A percentile compares a stretch with the other conserved stretches of the same genome.
phyloP scores from a whole-genome alignment of 768 basidiomycete species.

The Dioszegia aurantiaca region DNA sequence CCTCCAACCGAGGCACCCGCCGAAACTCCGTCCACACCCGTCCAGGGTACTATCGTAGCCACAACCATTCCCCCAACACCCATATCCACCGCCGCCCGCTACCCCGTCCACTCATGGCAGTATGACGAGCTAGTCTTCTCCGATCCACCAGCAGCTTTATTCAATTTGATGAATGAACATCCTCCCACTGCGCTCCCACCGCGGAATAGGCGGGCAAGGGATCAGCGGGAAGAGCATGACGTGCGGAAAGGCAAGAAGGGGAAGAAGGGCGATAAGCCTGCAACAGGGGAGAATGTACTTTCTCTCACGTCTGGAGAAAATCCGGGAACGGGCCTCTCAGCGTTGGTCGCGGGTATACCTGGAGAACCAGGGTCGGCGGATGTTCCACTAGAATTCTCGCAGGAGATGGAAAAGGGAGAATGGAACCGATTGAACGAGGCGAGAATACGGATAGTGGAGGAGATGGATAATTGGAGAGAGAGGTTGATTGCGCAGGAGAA shows the following conservation, averaged over 20 bases:
- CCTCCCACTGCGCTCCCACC: slow-evolving; percentile 74
- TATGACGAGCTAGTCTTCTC: slow-evolving; percentile 97
- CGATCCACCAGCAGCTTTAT: slow-evolving; percentile 84
- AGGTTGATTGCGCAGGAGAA: slow-evolving; percentile 76
- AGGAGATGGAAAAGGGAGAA: slow-evolving; percentile 83
- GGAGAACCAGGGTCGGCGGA: slow-evolving; percentile 56
- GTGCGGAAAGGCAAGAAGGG: slow-evolving; percentile 17
- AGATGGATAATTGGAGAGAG: slow-evolving; percentile 69
- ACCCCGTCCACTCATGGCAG: slow-evolving; percentile 86
- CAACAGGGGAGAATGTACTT: slow-evolving; percentile 43
- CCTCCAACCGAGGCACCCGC: not conserved
- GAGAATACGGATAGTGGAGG: slow-evolving; percentile 64
- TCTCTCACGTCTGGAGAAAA: slow-evolving; percentile 51
- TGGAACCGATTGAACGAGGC: slow-evolving; percentile 74
- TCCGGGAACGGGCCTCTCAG: not conserved
- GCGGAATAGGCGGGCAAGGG: slow-evolving; percentile 33
- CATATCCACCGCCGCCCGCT: slow-evolving; percentile 28
- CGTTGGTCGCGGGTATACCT: slow-evolving; percentile 14
- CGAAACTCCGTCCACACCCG: not conserved
- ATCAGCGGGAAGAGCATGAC: slow-evolving; percentile 38
- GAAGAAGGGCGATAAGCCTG: slow-evolving; percentile 42
- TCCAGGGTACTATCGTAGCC: not conserved
- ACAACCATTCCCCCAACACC: not conserved
- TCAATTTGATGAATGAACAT: slow-evolving; percentile 73
- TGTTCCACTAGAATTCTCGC: slow-evolving; percentile 74